Percentiles rank a stretch among this genome's conserved stretches.
Evolutionary conservation across 202 grass and related monocot genomes (phyloP).

Genomic region (Setaria viridis): DNA sequence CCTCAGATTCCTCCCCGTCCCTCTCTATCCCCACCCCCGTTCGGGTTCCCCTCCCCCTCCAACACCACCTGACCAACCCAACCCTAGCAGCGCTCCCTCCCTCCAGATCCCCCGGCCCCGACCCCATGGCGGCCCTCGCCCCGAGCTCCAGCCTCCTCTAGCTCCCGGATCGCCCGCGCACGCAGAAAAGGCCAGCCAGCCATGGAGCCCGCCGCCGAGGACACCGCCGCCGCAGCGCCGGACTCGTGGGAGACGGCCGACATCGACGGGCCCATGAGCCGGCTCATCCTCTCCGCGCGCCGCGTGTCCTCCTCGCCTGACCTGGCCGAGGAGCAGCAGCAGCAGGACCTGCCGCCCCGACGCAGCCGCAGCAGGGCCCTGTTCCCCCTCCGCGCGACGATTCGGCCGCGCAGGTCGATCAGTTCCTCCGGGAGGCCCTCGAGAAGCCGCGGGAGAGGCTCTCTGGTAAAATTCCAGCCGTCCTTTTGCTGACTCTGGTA

Average conservation of each 20-base stretch:
- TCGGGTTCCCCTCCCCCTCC: not conserved
- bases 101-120: constrained; percentile 39
- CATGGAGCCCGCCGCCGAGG: constrained; percentile 57
- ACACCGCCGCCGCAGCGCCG: constrained; percentile 40
- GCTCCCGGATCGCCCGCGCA: constrained; percentile 17
- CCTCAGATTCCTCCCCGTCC: constrained; percentile 15
- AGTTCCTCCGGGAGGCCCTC: constrained; percentile 86
- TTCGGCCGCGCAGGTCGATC: constrained; percentile 62
- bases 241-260: constrained; percentile 94
- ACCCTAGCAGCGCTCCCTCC: constrained; percentile 19
- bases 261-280: constrained; percentile 72
- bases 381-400: constrained; percentile 38
- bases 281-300: constrained; percentile 68
- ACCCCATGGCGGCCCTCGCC: constrained; percentile 30
- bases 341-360: not conserved
- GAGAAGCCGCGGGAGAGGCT: constrained; percentile 94
- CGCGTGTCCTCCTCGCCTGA: constrained; percentile 55
- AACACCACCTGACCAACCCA: constrained; percentile 5
- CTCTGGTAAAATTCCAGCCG: constrained; percentile 51
- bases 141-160: constrained; percentile 18
- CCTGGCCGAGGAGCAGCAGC: constrained; percentile 34
- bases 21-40: not conserved
- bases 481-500: not conserved
- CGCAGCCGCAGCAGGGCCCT: not conserved
- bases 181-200: not conserved